Evolutionary conservation across 768 basidiomycete genomes (phyloP).

Genomic region (Podaxis pistillaris): DNA sequence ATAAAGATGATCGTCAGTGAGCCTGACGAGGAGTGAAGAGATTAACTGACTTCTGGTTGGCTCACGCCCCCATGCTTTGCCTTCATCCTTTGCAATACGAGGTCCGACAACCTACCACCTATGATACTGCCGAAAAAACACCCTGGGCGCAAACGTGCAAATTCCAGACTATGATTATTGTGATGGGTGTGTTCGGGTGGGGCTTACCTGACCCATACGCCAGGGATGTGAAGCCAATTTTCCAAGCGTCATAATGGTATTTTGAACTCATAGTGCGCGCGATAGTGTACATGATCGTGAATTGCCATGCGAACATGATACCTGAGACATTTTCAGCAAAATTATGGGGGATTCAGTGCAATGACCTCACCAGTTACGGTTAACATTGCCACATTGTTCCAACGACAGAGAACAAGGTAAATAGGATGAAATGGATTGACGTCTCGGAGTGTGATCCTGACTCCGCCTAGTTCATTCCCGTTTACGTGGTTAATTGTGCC

Average conservation of each 20-base stretch:
- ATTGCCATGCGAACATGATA: slow-evolving; percentile 24
- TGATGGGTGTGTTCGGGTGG: background rate
- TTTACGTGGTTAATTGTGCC: background rate
- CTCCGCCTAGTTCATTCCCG: slow-evolving; percentile 6
- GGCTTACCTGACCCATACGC: slow-evolving; percentile 47
- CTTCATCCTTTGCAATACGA: slow-evolving; percentile 31
- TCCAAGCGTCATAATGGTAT: slow-evolving; percentile 65
- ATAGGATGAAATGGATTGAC: slow-evolving; percentile 71
- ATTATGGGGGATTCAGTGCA: background rate
- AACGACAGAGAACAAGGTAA: slow-evolving; percentile 50
- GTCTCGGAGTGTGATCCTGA: slow-evolving; percentile 60
- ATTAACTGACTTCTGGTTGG: slow-evolving; percentile 57
- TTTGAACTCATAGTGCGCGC: slow-evolving; percentile 59
- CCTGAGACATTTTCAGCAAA: background rate
- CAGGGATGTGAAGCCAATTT: slow-evolving; percentile 71
- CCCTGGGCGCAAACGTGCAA: slow-evolving; percentile 20
- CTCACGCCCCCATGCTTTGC: slow-evolving; percentile 33
- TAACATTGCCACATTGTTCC: slow-evolving; percentile 65
- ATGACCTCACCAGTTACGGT: slow-evolving; percentile 50
- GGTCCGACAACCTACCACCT: slow-evolving; percentile 41
- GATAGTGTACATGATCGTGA: slow-evolving; percentile 68
- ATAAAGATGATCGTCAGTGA: background rate
- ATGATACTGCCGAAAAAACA: slow-evolving; percentile 35
- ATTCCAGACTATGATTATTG: background rate
- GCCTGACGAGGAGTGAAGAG: background rate